phyloP scores from a whole-genome alignment of 805 yeast species.

The Zygotorulaspora sp. region DNA sequence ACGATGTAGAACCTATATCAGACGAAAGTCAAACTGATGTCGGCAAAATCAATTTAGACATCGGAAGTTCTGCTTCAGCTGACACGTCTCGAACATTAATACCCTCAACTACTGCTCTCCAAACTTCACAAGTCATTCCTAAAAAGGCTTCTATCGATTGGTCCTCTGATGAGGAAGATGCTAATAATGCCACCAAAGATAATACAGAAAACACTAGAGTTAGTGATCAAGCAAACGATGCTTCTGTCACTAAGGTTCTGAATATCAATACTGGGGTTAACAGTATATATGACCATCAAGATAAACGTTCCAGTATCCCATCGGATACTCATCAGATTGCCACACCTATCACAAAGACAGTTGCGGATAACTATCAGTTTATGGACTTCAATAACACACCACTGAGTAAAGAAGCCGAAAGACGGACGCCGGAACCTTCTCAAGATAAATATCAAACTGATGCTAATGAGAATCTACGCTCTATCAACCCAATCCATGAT shows the following conservation, averaged over 20 bases:
- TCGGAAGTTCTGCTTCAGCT: neutral
- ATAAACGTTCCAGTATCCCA: slow-evolving; percentile 2
- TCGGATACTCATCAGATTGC: neutral
- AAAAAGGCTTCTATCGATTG: slow-evolving; percentile 80
- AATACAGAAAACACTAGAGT: neutral
- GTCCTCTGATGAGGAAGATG: slow-evolving; percentile 73
- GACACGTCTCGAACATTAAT: neutral
- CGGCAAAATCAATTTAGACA: neutral
- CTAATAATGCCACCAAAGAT: slow-evolving; percentile 5
- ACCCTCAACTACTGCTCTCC: slow-evolving; percentile 42
- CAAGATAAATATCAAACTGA: too few species aligned
- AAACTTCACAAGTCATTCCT: slow-evolving; percentile 72
- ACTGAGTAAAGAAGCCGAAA: neutral
- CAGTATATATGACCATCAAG: slow-evolving; percentile 8
- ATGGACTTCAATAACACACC: slow-evolving; percentile 12
- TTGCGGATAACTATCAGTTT: slow-evolving; percentile 12
- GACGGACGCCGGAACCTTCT: neutral
- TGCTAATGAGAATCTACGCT: too few species aligned
- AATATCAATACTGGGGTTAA: slow-evolving; percentile 1
- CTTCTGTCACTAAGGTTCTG: neutral
- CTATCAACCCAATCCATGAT: too few species aligned
- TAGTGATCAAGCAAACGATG: neutral
- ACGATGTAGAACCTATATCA: slow-evolving; percentile 35
- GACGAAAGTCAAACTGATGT: slow-evolving; percentile 12
- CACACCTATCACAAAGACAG: slow-evolving; percentile 6